Evolutionary conservation across 805 yeast species (phyloP), one percentile per base, ranked within the genome.

Genomic region (Candida patagonica): DNA sequence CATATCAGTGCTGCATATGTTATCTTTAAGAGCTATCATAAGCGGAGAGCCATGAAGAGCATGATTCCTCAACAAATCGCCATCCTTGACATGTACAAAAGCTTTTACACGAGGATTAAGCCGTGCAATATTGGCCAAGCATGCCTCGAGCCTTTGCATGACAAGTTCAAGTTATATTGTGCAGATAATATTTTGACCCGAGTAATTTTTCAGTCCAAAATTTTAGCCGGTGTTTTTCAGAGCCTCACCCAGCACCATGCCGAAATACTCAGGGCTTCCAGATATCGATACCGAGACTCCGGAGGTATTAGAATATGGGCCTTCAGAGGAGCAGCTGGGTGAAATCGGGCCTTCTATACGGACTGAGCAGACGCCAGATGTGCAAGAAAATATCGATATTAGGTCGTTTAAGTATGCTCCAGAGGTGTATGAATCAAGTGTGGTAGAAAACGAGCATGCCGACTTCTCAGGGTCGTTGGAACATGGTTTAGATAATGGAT

Each of bases 11-110:
- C 96, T 79, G 30, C 76, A 74, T 37, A 88, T 78, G 55, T 86
- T 87, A 60, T 89, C 97, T 53, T 92, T 94, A 19, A 81, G 61
- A 0, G 80, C 81, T 8, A 65, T 59, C 0, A 62, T 53, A 2
- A 56, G 9, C 6, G 37, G 37, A 7, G 37, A 50, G 6, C 65
- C 63, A 1, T 51, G 37, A n/a, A 25, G 40, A 15, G 17, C 26
- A 25, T 21, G 15, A 12, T 37, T 16, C 32, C 30, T 25, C 9
- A 55, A 43, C 4, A 32, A 38, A 3, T 36, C 35, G 13, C 43
- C 43, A 9, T 45, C 43, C 19, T 47, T 44, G 7, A 50, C 45
- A 2, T 59, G 46, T 12, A 56, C 49, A 25, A 60, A 44, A 1
- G 63, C 63, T 35, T 58, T 60, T 30, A 55, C 38, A 5, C 45